Evolutionary conservation across 2,329 filamentous ascomycete genomes (phyloP), one percentile per base, ranked within the genome.

Genomic region (Exophiala bonariae): DNA sequence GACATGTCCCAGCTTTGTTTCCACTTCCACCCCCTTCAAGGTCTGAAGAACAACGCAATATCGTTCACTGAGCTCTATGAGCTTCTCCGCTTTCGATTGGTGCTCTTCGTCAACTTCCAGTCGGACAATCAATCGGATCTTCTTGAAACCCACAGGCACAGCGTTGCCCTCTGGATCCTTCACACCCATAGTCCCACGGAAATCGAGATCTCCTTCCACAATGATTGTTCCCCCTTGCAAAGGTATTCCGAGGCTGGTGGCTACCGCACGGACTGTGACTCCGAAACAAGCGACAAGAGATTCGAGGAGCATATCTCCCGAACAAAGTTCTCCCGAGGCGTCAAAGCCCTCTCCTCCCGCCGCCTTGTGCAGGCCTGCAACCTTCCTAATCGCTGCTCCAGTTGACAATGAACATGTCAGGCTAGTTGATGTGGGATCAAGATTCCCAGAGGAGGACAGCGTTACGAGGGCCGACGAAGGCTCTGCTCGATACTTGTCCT

Each of bases 231-330:
- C 73, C 2, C 60, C 61, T n/a, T 60, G 59, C 31, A 76, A 67
- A 4, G 69, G 70, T 9, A 76, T 68, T 1, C 62, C 64, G 40
- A 77, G 61, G 2, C 72, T 73, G 0, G 74, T 76, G 3, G 73
- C 70, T 2, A 77, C 74, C 8, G 74, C 74, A 53, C 75, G 75
- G 19, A 77, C 62, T n/a, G 74, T 76, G 3, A 76, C 73, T 18
- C 74, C 74, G 1, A 73, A 70, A 58, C 74, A 76, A 3, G 74
- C 74, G 3, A 77, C 74, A 2, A 76, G 64, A 0, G 72, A 72
- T 47, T 76, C 74, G 10, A 76, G 67, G 10, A 77, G 63, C 72
- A 76, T 74, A 54, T 76, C 73, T 10, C 74, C 73, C 0, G 66
- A 70, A 63, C 74, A 77, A 2, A 76, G 64, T 52, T 76, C 72